Conservation (phyloP, 148 eudicot genomes). For the Arctostaphylos glauca region DNA sequence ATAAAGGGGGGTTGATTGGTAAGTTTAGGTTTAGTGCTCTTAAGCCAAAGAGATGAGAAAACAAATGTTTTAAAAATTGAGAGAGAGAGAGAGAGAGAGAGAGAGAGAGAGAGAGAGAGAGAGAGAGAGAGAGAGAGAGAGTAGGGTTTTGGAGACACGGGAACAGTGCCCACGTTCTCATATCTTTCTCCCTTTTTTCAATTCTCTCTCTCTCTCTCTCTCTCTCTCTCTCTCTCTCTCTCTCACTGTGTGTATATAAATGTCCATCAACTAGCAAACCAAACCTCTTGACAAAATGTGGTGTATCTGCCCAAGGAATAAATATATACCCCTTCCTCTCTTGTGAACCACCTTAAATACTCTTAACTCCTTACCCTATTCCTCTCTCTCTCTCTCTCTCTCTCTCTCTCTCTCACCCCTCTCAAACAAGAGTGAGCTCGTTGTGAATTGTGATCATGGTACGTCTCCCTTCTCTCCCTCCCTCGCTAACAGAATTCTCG, state of each 20-base stretch:
- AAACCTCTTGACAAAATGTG: conserved; percentile 51
- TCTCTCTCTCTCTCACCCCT: conserved; percentile 14
- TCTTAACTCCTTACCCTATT: conserved; percentile 30
- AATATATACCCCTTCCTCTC: conserved; percentile 35
- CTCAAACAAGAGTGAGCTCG: no score
- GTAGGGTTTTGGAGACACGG: conserved; percentile 56
- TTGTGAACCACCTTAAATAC: conserved; percentile 80
- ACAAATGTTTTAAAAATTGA: conserved; percentile 17
- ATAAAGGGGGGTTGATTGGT: conserved; percentile 16
- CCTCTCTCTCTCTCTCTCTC: conserved; percentile 21
- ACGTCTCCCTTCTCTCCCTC: conserved; percentile 23
- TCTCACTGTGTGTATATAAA: conserved; percentile 12
- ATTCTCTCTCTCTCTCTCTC: neutral
- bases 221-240: conserved; percentile 4
- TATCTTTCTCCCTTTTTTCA: conserved; percentile 20
- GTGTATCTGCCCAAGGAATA: conserved; percentile 56
- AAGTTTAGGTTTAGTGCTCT: conserved; percentile 47
- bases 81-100: neutral
- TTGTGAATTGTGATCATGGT: conserved; percentile 81
- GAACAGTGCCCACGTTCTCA: conserved; percentile 90
- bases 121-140: neutral
- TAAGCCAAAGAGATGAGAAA: conserved; percentile 57
- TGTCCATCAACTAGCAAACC: conserved; percentile 2
- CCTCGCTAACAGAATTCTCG: neutral
- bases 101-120: neutral